Evolutionary conservation across 1,284 basidiomycete species (phyloP).

Genomic region (Takashimella tepidaria): DNA sequence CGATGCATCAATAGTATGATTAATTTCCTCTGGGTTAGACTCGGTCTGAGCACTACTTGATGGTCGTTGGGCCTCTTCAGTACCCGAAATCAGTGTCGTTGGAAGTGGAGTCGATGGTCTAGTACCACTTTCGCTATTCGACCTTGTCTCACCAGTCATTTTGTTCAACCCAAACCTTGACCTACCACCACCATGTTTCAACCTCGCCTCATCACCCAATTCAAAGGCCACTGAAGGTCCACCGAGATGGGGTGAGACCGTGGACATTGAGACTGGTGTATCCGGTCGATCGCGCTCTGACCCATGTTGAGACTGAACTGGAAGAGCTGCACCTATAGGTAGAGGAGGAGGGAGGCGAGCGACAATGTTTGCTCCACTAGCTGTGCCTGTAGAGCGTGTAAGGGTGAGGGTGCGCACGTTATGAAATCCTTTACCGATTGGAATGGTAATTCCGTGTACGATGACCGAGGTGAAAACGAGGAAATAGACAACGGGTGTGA

Average conservation of each 20-base stretch:
- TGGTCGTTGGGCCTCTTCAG: neutral
- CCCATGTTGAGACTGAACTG: neutral
- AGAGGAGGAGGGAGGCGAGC: conserved; percentile 13
- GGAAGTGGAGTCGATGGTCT: neutral
- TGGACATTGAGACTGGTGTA: neutral
- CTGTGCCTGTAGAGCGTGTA: conserved; percentile 1
- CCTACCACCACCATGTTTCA: no score
- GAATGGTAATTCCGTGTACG: conserved; percentile 50
- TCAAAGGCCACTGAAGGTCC: neutral
- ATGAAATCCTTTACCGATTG: conserved; percentile 31
- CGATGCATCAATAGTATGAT: no score
- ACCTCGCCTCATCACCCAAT: neutral
- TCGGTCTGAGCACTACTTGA: no score
- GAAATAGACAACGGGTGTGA: conserved; percentile 53
- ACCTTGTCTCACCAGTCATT: neutral
- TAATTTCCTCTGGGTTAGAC: no score
- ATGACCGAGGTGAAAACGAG: conserved; percentile 52
- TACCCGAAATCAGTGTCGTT: neutral
- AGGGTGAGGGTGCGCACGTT: conserved; percentile 7
- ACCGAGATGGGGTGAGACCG: neutral
- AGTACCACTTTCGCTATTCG: neutral
- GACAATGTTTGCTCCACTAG: conserved; percentile 1
- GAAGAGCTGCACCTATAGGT: conserved; percentile 1
- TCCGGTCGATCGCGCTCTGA: neutral
- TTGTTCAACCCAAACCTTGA: neutral